A percentile compares a stretch with the other conserved stretches of the same genome.
phyloP scores from a whole-genome alignment of 805 yeast species.

The Naumovozyma baii region DNA sequence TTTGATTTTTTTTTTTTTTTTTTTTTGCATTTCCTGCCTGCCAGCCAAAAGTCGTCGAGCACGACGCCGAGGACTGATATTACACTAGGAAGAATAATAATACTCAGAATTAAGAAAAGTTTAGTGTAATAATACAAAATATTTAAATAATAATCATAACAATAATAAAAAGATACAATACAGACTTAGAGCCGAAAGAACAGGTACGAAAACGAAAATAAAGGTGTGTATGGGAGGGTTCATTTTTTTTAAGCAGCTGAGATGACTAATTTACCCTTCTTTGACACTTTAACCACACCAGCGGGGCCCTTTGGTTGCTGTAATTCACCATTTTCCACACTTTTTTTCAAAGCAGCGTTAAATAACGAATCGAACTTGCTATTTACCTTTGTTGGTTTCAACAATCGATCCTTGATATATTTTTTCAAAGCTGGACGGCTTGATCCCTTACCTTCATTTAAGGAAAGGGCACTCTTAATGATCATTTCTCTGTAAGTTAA shows the following conservation, averaged over 20 bases:
- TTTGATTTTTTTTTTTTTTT: too few relatives aligned
- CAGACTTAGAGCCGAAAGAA: too few relatives aligned
- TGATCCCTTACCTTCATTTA: conserved; percentile 77
- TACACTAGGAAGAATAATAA: too few relatives aligned
- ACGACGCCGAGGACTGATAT: too few relatives aligned
- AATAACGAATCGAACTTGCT: conserved; percentile 64
- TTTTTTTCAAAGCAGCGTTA: conserved; percentile 62
- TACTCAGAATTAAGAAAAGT: too few relatives aligned
- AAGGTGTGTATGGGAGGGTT: too few relatives aligned
- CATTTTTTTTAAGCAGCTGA: background rate
- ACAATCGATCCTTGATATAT: conserved; percentile 46
- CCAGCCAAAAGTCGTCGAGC: too few relatives aligned
- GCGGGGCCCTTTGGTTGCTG: conserved; percentile 79
- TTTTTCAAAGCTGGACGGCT: conserved; percentile 82
- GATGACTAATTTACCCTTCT: conserved; percentile 13
- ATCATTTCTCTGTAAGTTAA: conserved; percentile 28
- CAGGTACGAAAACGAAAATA: too few relatives aligned
- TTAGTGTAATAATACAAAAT: too few relatives aligned
- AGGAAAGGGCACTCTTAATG: conserved; percentile 51
- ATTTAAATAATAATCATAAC: too few relatives aligned
- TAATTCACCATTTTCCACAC: conserved; percentile 70
- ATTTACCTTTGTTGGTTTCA: conserved; percentile 42
- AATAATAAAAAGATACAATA: too few relatives aligned
- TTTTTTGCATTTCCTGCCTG: too few relatives aligned
- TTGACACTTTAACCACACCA: conserved; percentile 21